Base-by-base conservation (phyloP, 2,329 filamentous ascomycete genomes). In the Penicillium olsonii region DNA sequence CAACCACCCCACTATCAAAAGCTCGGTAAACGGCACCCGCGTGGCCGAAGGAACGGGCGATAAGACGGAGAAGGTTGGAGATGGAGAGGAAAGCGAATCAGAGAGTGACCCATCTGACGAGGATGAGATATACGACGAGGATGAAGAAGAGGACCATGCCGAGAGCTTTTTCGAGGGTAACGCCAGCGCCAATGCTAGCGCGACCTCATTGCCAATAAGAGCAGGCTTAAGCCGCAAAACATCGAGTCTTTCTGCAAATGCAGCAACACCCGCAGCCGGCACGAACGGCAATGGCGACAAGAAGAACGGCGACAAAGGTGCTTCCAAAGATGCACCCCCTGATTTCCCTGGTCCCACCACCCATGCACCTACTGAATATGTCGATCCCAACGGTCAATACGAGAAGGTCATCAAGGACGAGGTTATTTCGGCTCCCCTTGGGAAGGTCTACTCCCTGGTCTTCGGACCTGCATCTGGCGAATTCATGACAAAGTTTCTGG, bases 1-100 rank as follows among this genome's bases (percentile, higher is more conserved):
- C 24, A 94, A 90, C 14, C 94, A 99, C 68, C 92, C 94, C 2
- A 90, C 90, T 47, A 75, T 99, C 24, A 90, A 90, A 69, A 96
- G 91, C 67, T 95, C 90, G 4, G 77, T 96, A 3, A 96, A 96
- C 55, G 92, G 94, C 2, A 90, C 95, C 10, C 82, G 84, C 11
- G 78, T 96, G 3, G 88, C 92, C 56, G 85, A 90, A 54, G 87
- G 90, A 5, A 84, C 81, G 4, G 91, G 90, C 18, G 92, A 96
- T 70, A 95, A 94, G 74, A 96, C 90, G 0, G 92, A 95, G 63
- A 94, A 95, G 69, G 74, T 76, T 51, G 69, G 70, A 29, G 88
- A 84, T 24, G 22, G 22, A 48, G 68, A 69, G 18, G 87, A 84
- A 24, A 87, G 83, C 56, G 88, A 89, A 3, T 87, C 87, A 7